Base-by-base conservation (phyloP, 2,329 filamentous ascomycete genomes). In the Fusarium caatingaense region DNA sequence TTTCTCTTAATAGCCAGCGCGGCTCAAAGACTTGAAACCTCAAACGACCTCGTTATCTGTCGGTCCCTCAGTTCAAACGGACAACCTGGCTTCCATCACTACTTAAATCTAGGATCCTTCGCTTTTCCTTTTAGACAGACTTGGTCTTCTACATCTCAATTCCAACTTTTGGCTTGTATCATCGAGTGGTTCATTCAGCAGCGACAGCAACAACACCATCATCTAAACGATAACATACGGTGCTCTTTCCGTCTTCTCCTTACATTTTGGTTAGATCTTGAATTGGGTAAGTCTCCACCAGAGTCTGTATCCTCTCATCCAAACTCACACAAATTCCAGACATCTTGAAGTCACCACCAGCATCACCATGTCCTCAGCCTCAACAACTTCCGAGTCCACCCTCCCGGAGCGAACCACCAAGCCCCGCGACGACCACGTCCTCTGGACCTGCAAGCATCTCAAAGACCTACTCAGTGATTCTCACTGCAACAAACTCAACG, bases 211-310 rank as follows among this genome's bases (percentile, higher is more conserved):
- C 16, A n/a, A 13, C 8, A 16, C 21, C 25, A 47, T n/a, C 25
- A 47, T n/a, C 5, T 1, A n/a, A 6, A 5, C 15, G 15, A 10
- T n/a, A n/a, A n/a, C n/a, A n/a, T 3, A 30, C 2, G 2, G 3
- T 23, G 32, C 9, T 8, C 4, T 3, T 18, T 8, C 7, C 16
- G 8, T 6, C 18, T 15, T 13, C 5, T 9, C 32, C 30, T 16
- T 8, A 8, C 2, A 21, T 30, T 11, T 21, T 30, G 1, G 8
- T 2, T 21, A 11, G 4, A 30, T 16, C n/a, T 21, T 44, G 20
- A 8, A 4, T 44, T 2, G 23, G 41, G 41, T 44, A 18, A 11
- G 30, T 15, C 13, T 16, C 7, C 11, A 3, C 6, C n/a, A 8
- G 11, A 4, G 2, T 20, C 3, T 20, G 6, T 7, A 13, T 20